Evolutionary conservation across 1,139 yeast genomes (phyloP), one percentile per base, ranked within the genome.

Genomic region (Saccharomyces pastorianus): DNA sequence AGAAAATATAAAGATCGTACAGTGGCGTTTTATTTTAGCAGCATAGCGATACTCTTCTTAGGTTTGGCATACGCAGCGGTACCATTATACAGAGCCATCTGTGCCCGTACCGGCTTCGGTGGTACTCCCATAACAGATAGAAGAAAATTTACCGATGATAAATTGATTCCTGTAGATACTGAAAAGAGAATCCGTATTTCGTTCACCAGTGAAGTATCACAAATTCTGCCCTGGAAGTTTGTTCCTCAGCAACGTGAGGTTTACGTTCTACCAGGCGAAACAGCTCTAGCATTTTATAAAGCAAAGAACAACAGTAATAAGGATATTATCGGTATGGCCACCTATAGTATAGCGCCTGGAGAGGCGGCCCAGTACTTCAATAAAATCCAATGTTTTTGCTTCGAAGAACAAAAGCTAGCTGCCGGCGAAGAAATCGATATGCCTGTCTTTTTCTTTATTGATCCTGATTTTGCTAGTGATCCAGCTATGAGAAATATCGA

Each of bases 391-490:
- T 93, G 99, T 71, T 93, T 93, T 73, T 93, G 99, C 69, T 93
- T 95, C 68, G 99, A 93, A 73, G 99, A 93, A 69, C 99, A 93
- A 71, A 80, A 89, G 69, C 76, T 93, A 60, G 80, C 85, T 55
- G 96, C 97, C 1, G 98, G 98, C 6, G 99, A 95, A 73, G 98
- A 93, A 69, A 96, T 95, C 14, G 99, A 95, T 67, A 93, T 95
- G 99, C 99, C 99, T 0, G 91, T 93, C 17, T 95, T 95, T 73
- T 95, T 95, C 79, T 95, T 95, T 71, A 88, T 95, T 54, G 99
- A 95, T 68, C 99, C 99, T 0, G 99, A 95, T 61, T 93, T 88
- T 71, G 96, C 96, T 49, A 85, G 85, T 59, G 99, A 95, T 68
- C 98, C 99, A 6, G 79, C 83, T 47, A 88, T 93, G 95, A 81